phyloP scores from a whole-genome alignment of 2,329 filamentous ascomycete genomes.

The Thielaviopsis musarum region DNA sequence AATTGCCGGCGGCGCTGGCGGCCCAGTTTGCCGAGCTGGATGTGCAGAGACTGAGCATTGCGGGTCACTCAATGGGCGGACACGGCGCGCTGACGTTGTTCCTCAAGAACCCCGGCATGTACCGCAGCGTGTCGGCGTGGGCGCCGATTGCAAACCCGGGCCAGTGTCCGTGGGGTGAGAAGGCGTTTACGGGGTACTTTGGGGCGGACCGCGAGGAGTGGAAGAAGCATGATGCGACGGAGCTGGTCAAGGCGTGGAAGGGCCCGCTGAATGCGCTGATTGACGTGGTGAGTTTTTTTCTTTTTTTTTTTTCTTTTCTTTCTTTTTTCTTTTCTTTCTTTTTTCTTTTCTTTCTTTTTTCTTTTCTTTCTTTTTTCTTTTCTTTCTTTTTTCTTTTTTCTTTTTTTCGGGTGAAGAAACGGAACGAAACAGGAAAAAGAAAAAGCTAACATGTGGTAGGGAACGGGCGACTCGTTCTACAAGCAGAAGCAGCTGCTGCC shows the following conservation, averaged over 20 bases:
- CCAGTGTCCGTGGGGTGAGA: constrained; percentile 83
- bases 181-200: constrained; percentile 85
- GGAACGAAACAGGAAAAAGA: not conserved
- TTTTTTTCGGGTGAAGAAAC: not conserved
- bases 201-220: constrained; percentile 61
- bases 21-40: constrained; percentile 56
- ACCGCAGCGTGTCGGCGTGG: constrained; percentile 78
- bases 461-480: constrained; percentile 92
- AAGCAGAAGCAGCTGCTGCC: constrained; percentile 83
- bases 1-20: constrained; percentile 70
- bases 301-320: too few relatives aligned
- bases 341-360: too few relatives aligned
- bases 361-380: not conserved
- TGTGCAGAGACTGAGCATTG: constrained; percentile 55
- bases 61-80: constrained; percentile 93
- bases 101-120: constrained; percentile 78
- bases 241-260: constrained; percentile 65
- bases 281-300: constrained; percentile 51
- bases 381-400: not conserved
- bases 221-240: constrained; percentile 82
- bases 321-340: too few relatives aligned
- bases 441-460: constrained; percentile 28
- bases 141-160: constrained; percentile 79
- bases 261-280: constrained; percentile 60
- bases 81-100: constrained; percentile 88